Conservation (phyloP, 352 stramenopile genomes). For the Phytophthora capsici region DNA sequence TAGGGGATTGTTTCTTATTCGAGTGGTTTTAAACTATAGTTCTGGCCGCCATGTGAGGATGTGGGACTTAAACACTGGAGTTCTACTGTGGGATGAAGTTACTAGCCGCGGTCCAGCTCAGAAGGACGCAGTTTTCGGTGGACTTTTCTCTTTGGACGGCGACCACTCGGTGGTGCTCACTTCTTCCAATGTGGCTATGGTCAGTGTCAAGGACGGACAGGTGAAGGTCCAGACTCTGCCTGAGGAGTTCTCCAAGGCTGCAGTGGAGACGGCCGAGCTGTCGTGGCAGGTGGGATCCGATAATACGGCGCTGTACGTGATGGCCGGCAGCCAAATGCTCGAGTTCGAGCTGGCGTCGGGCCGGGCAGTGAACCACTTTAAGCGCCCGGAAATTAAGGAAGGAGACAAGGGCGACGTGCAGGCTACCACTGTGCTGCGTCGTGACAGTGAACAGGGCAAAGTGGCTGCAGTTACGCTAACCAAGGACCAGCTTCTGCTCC, state of each 20-base stretch:
- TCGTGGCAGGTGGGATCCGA: constrained; percentile 60
- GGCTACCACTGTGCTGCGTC: constrained; percentile 39
- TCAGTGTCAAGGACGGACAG: constrained; percentile 65
- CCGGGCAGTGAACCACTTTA: constrained; percentile 49
- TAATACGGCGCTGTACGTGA: constrained; percentile 53
- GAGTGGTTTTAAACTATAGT: constrained; percentile 29
- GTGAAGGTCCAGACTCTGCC: constrained; percentile 52
- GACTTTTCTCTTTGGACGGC: constrained; percentile 51
- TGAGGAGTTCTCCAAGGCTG: constrained; percentile 34
- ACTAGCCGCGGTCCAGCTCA: constrained; percentile 27
- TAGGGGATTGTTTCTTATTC: constrained; percentile 9
- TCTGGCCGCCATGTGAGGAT: constrained; percentile 63
- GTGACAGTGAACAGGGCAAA: constrained; percentile 42
- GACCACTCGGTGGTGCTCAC: constrained; percentile 62
- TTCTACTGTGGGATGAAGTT: constrained; percentile 75
- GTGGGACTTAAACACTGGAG: constrained; percentile 68
- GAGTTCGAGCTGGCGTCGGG: constrained; percentile 46
- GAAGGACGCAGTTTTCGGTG: constrained; percentile 39
- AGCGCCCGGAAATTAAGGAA: constrained; percentile 38
- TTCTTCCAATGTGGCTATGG: constrained; percentile 48
- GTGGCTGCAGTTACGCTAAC: constrained; percentile 40
- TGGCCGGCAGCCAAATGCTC: constrained; percentile 50
- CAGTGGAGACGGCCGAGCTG: constrained; percentile 18
- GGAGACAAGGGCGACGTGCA: constrained; percentile 37
- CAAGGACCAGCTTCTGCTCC: constrained; percentile 40